Percentiles rank a stretch among this genome's conserved stretches.
These are phyloP conservation scores for Colletotrichum sp. DNA, from an alignment of 2,329 filamentous ascomycete species.

Conservation along the genomic window DNA sequence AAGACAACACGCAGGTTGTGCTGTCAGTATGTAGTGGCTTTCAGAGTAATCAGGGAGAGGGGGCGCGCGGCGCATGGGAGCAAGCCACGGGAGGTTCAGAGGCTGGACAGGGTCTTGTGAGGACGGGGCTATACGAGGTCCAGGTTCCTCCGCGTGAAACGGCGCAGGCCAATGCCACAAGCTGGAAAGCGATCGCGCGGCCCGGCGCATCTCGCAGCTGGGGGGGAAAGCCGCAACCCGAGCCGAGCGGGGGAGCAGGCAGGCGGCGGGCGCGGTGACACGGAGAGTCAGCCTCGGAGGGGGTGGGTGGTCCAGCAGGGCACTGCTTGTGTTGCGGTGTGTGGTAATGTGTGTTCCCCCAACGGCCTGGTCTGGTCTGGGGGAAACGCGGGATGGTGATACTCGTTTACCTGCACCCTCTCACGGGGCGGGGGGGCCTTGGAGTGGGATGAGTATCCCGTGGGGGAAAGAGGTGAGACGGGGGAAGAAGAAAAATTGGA, in stretches of 20 bases:
- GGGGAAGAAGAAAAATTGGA: not conserved
- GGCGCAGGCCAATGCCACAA: not conserved
- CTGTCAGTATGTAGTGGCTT: not conserved
- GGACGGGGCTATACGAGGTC: not conserved
- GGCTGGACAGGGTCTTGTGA: not conserved
- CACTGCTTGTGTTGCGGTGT: not conserved
- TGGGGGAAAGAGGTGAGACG: conserved; percentile 6
- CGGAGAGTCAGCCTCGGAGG: not conserved
- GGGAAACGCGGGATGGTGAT: not conserved
- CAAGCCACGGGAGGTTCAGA: not conserved
- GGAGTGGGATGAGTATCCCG: not conserved
- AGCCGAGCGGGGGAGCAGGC: not conserved
- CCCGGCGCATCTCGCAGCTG: conserved; percentile 7
- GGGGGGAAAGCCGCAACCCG: not conserved
- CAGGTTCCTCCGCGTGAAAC: not conserved
- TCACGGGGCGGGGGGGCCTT: not conserved
- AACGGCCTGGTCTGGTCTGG: not conserved
- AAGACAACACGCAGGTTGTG: not conserved
- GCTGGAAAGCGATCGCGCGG: conserved; percentile 11
- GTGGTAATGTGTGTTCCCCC: not conserved
- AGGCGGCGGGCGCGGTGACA: conserved; percentile 1
- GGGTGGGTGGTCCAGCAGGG: not conserved
- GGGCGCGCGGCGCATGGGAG: not conserved
- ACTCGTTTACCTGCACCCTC: not conserved
- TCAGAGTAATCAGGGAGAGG: not conserved